Percentiles rank a stretch among this genome's conserved stretches.
Evolutionary conservation across 805 yeast genomes (phyloP).

Genomic region (Tanozyma kutaoensis): DNA sequence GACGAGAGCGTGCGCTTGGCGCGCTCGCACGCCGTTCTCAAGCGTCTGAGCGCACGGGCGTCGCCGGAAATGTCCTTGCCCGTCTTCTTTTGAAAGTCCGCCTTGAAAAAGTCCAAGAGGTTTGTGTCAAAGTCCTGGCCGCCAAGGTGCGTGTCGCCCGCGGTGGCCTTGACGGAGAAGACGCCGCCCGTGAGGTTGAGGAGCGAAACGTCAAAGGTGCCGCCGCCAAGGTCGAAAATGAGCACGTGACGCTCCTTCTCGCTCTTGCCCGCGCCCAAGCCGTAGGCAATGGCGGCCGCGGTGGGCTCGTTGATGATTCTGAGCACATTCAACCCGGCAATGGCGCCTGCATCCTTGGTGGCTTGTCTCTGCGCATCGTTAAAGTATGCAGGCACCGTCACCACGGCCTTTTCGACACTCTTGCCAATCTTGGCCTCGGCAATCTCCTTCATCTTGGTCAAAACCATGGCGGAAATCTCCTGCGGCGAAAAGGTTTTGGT

Average conservation of each 20-base stretch:
- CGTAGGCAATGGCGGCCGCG: conserved; percentile 21
- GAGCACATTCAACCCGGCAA: conserved; percentile 79
- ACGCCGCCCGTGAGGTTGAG: conserved; percentile 91
- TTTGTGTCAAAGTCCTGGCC: conserved; percentile 40
- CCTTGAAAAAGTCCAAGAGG: conserved; percentile 33
- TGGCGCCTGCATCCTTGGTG: conserved; percentile 85
- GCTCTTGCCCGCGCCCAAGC: conserved; percentile 15
- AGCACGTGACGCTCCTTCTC: conserved; percentile 54
- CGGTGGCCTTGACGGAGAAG: conserved; percentile 89
- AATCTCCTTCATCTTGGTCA: conserved; percentile 27
- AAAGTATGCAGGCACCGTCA: conserved; percentile 88
- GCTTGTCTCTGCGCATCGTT: conserved; percentile 93
- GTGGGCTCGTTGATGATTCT: conserved; percentile 84
- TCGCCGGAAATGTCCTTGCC: conserved; percentile 32
- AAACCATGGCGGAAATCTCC: conserved; percentile 18
- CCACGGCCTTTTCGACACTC: conserved; percentile 75
- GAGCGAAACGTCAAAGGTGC: conserved; percentile 93
- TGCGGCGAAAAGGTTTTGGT: conserved; percentile 19
- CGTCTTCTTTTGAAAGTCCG: conserved; percentile 33
- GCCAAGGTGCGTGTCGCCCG: conserved; percentile 41
- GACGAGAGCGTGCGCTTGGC: conserved; percentile 94
- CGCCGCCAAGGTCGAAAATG: conserved; percentile 95
- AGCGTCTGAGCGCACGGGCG: conserved; percentile 47
- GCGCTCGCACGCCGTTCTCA: conserved; percentile 96
- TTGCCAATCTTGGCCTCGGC: conserved; percentile 68